Conservation (phyloP, 2,329 filamentous ascomycete species). For the Macrophomina tecta region DNA sequence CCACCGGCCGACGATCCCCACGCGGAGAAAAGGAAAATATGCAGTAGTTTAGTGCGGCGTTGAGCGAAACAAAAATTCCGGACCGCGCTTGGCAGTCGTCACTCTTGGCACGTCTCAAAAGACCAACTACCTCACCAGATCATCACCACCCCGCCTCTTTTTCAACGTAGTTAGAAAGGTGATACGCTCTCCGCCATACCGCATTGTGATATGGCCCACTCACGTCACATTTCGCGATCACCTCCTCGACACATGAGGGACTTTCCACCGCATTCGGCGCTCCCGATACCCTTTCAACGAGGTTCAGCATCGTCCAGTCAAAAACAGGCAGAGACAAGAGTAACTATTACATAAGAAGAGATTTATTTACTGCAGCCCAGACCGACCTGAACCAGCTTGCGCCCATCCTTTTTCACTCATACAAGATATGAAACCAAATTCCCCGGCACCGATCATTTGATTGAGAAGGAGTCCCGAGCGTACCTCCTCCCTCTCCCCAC, state of each 20-base stretch:
- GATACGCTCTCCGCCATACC: constrained; percentile 5
- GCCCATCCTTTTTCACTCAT: background rate
- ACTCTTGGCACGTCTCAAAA: background rate
- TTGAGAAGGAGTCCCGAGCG: background rate
- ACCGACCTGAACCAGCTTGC: no score
- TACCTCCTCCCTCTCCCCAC: background rate
- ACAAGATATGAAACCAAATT: background rate
- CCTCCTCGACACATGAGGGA: background rate
- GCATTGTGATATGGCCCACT: constrained; percentile 18
- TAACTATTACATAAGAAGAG: background rate
- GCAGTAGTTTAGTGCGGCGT: background rate
- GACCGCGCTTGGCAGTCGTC: constrained; percentile 5
- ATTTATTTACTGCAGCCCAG: background rate
- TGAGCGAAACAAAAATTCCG: background rate
- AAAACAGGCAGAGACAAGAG: background rate
- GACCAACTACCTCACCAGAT: background rate
- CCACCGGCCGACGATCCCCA: constrained; percentile 2
- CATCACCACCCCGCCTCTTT: constrained; percentile 1
- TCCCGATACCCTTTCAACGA: background rate
- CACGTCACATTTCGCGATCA: background rate
- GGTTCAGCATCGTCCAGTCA: background rate
- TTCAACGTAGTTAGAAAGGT: background rate
- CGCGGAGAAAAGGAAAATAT: background rate
- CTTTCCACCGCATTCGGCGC: background rate
- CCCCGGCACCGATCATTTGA: background rate